Evolutionary conservation across 1,139 yeast genomes (phyloP).

Genomic region (Magnusiomyces suaveolens): DNA sequence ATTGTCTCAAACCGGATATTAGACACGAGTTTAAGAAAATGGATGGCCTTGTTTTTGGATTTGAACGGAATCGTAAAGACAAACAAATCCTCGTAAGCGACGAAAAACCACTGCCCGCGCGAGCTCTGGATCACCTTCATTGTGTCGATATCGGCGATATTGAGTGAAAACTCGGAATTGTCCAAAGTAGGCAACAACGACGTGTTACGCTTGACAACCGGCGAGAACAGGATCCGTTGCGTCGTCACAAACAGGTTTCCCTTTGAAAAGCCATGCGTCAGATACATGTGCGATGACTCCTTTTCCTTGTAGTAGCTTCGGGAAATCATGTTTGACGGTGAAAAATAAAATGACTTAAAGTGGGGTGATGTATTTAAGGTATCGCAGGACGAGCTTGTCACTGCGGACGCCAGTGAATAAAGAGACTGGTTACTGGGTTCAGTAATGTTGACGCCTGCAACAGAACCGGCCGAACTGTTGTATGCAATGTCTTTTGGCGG

Average conservation of each 20-base stretch:
- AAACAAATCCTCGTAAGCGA: slow-evolving; percentile 20
- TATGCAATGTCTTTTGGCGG: not conserved
- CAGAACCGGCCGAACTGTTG: not conserved
- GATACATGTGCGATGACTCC: slow-evolving; percentile 18
- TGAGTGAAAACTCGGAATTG: slow-evolving; percentile 22
- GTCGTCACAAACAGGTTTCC: slow-evolving; percentile 28
- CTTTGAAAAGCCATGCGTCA: slow-evolving; percentile 20
- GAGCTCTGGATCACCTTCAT: slow-evolving; percentile 25
- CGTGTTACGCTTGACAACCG: slow-evolving; percentile 13
- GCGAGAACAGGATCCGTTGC: slow-evolving; percentile 26
- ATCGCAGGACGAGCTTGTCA: not conserved
- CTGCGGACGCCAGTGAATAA: not conserved
- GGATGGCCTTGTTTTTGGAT: slow-evolving; percentile 21
- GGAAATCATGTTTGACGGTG: not conserved
- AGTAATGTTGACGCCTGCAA: not conserved
- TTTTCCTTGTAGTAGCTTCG: slow-evolving; percentile 1
- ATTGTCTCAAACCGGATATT: slow-evolving; percentile 29
- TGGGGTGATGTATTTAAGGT: not conserved
- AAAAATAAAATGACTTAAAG: not conserved
- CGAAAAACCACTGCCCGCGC: slow-evolving; percentile 20
- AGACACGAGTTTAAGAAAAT: slow-evolving; percentile 25
- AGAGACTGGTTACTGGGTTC: not conserved
- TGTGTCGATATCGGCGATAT: slow-evolving; percentile 22
- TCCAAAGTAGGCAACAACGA: not conserved
- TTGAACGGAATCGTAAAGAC: slow-evolving; percentile 27